Percentiles rank a stretch among this genome's conserved stretches.
phyloP scores from a whole-genome alignment of 192 early-diverging fungal genomes.

The Spizellomyces punctatus region DNA sequence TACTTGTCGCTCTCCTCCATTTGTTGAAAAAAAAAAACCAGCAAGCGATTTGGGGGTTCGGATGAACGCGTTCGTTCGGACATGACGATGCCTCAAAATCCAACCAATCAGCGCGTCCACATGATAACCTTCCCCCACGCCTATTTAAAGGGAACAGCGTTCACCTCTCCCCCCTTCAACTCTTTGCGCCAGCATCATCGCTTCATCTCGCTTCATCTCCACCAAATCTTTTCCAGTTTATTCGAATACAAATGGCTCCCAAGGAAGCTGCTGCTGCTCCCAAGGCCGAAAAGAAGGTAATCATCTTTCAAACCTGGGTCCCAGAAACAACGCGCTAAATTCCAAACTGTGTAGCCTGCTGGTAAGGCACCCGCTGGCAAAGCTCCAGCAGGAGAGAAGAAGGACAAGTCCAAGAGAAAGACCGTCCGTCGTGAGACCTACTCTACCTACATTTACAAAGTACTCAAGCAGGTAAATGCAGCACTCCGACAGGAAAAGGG shows the following conservation, averaged over 20 bases:
- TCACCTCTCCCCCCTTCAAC: too few relatives aligned
- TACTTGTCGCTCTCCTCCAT: too few relatives aligned
- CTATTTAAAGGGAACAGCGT: too few relatives aligned
- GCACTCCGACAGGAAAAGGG: neutral
- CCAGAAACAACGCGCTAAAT: neutral
- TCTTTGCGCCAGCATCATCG: too few relatives aligned
- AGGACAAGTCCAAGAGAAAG: constrained; percentile 53
- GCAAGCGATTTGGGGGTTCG: too few relatives aligned
- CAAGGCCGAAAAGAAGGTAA: constrained; percentile 38
- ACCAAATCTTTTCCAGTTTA: too few relatives aligned
- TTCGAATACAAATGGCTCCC: constrained; percentile 41
- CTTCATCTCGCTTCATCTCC: too few relatives aligned
- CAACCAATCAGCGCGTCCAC: too few relatives aligned
- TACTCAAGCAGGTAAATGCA: constrained; percentile 77
- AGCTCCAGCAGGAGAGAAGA: constrained; percentile 68
- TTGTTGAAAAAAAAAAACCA: too few relatives aligned
- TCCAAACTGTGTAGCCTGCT: constrained; percentile 16
- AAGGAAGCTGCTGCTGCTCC: constrained; percentile 44
- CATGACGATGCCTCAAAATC: too few relatives aligned
- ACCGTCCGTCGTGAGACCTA: constrained; percentile 83
- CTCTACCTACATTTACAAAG: constrained; percentile 95
- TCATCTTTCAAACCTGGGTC: neutral
- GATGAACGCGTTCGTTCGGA: too few relatives aligned
- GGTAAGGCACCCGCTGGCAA: constrained; percentile 59
- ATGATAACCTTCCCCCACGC: too few relatives aligned